These are phyloP conservation scores for Linnemannia elongata DNA, from an alignment of 192 early-diverging fungal species.

Conservation along the genomic window DNA sequence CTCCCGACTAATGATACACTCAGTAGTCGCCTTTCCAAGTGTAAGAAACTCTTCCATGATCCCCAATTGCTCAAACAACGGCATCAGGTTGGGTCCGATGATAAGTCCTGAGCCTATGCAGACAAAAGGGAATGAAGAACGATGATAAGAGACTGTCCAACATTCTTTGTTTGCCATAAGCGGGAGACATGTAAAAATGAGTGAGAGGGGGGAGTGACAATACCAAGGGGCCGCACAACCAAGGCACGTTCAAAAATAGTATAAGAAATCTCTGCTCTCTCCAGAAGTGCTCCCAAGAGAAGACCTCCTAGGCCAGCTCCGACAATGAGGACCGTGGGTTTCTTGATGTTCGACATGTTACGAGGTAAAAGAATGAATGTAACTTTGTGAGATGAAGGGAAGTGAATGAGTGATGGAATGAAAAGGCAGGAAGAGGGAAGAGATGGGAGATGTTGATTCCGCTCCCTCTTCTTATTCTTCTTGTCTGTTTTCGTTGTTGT, in stretches of 20 bases:
- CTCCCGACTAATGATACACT: neutral
- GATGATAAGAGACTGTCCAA: neutral
- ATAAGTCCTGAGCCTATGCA: neutral
- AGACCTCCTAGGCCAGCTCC: neutral
- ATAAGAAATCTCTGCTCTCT: neutral
- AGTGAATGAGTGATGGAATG: neutral
- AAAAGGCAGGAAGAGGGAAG: neutral
- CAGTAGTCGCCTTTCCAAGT: neutral
- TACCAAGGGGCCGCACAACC: neutral
- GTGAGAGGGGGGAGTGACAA: neutral
- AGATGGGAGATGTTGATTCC: neutral
- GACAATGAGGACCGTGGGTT: constrained; percentile 3
- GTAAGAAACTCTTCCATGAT: constrained; percentile 12
- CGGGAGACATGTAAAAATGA: too few relatives aligned
- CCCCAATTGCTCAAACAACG: constrained; percentile 17
- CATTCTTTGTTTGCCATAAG: too few relatives aligned
- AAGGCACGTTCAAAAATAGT: neutral
- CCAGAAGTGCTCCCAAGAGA: neutral
- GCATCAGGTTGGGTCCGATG: neutral
- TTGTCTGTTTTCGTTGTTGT: too few relatives aligned
- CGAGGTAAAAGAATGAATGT: neutral
- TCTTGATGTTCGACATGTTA: neutral
- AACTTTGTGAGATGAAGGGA: neutral
- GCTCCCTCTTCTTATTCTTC: too few relatives aligned
- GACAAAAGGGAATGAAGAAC: too few relatives aligned